Evolutionary conservation across 768 basidiomycete species (phyloP).

Genomic region (Steccherinum ochraceum): DNA sequence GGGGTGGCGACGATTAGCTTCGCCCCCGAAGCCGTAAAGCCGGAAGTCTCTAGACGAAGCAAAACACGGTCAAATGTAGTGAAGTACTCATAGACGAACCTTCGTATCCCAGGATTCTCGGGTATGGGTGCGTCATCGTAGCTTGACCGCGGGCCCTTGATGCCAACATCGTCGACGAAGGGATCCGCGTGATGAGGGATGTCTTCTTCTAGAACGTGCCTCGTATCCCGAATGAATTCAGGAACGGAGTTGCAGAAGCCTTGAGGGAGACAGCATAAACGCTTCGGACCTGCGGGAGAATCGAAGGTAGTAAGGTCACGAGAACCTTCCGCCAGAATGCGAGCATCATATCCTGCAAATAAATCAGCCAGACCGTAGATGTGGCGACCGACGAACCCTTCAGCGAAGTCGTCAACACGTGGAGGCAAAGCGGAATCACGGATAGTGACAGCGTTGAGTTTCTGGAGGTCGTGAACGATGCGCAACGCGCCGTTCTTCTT

Average conservation of each 20-base stretch:
- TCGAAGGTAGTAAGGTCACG: slow-evolving; percentile 16
- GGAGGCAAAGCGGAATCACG: slow-evolving; percentile 14
- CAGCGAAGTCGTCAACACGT: slow-evolving; percentile 11
- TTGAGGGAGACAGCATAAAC: slow-evolving; percentile 6
- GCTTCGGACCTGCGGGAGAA: slow-evolving; percentile 7
- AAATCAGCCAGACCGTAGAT: slow-evolving; percentile 10
- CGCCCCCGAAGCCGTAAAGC: slow-evolving; percentile 27
- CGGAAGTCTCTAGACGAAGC: slow-evolving; percentile 16
- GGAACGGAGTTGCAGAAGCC: slow-evolving; percentile 10
- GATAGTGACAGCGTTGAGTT: slow-evolving; percentile 15
- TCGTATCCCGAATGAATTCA: slow-evolving; percentile 7
- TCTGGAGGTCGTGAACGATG: slow-evolving; percentile 14
- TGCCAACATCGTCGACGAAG: slow-evolving; percentile 20
- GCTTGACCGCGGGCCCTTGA: slow-evolving; percentile 11
- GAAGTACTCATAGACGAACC: slow-evolving; percentile 24
- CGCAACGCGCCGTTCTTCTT: slow-evolving; percentile 14
- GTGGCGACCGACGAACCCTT: slow-evolving; percentile 11
- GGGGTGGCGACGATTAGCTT: slow-evolving; percentile 21
- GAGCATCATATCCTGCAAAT: slow-evolving; percentile 13
- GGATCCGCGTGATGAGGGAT: slow-evolving; percentile 1
- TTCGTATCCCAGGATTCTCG: slow-evolving; percentile 18
- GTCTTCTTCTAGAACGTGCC: slow-evolving; percentile 10
- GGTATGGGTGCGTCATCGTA: slow-evolving; percentile 15
- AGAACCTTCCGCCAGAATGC: slow-evolving; percentile 4
- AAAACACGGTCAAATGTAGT: slow-evolving; percentile 19